Evolutionary conservation across 2,329 filamentous ascomycete genomes (phyloP).

Genomic region (Alternaria consortialis): DNA sequence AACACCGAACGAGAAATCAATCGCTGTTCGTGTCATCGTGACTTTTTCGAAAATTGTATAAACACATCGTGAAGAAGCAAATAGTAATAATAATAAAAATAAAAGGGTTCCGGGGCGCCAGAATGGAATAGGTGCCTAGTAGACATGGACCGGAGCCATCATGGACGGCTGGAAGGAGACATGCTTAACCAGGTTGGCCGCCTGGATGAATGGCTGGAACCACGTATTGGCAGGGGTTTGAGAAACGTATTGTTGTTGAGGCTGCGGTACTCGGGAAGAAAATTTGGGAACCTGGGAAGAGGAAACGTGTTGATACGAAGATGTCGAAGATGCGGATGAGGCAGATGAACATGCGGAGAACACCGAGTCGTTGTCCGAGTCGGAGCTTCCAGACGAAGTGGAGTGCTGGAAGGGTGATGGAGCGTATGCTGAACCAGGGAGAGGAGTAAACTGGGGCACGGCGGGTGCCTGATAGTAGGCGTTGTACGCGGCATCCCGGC

Average conservation of each 20-base stretch:
- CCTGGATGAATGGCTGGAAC: constrained; percentile 53
- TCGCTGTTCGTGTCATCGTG: constrained; percentile 50
- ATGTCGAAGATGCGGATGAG: constrained; percentile 49
- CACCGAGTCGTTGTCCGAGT: constrained; percentile 52
- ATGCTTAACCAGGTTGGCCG: constrained; percentile 53
- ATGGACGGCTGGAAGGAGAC: constrained; percentile 52
- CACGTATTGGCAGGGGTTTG: constrained; percentile 46
- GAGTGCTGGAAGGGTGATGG: constrained; percentile 44
- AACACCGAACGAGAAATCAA: constrained; percentile 43
- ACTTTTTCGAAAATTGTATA: constrained; percentile 46
- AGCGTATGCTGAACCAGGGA: constrained; percentile 43
- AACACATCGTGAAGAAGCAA: constrained; percentile 48
- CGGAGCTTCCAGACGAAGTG: constrained; percentile 49
- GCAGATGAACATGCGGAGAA: constrained; percentile 52
- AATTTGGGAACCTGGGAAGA: constrained; percentile 39
- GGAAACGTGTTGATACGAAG: constrained; percentile 46
- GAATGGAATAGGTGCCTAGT: constrained; percentile 31
- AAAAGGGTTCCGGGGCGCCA: constrained; percentile 18
- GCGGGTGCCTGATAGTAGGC: constrained; percentile 40
- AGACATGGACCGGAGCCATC: constrained; percentile 50
- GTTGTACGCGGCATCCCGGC: constrained; percentile 40
- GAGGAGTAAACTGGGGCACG: constrained; percentile 44
- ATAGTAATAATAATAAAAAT: constrained; percentile 23
- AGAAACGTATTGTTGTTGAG: constrained; percentile 50
- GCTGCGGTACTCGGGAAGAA: constrained; percentile 38